phyloP scores from a whole-genome alignment of 2,329 filamentous ascomycete species.

The Claviceps sp. region DNA sequence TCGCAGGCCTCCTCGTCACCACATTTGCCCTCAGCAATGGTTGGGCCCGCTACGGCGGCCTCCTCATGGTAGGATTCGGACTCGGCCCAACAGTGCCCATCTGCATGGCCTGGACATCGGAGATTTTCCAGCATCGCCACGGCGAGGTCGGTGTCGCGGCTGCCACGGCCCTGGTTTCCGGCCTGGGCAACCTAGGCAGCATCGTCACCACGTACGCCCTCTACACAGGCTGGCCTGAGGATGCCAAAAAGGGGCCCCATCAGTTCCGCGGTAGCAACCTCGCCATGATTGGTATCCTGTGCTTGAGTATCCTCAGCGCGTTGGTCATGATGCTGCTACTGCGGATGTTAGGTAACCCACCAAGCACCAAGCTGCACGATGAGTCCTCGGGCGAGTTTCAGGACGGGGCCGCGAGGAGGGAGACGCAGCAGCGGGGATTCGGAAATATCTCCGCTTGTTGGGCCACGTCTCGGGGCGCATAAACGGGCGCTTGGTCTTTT shows the following conservation, averaged over 20 bases:
- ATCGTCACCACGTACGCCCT: constrained; percentile 81
- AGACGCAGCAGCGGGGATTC: constrained; percentile 45
- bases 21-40: constrained; percentile 59
- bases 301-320: constrained; percentile 61
- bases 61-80: constrained; percentile 83
- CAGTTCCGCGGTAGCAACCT: constrained; percentile 76
- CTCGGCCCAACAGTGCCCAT: constrained; percentile 84
- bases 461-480: constrained; percentile 19
- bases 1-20: constrained; percentile 64
- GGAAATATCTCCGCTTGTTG: constrained; percentile 24
- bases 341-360: constrained; percentile 40
- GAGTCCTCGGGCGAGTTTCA: constrained; percentile 33
- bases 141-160: constrained; percentile 85
- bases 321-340: constrained; percentile 55
- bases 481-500: constrained; percentile 5
- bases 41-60: constrained; percentile 77
- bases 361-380: constrained; percentile 31
- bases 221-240: constrained; percentile 74
- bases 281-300: constrained; percentile 77
- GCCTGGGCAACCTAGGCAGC: constrained; percentile 74
- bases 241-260: constrained; percentile 51
- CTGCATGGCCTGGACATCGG: constrained; percentile 86
- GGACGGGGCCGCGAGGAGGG: constrained; percentile 48
- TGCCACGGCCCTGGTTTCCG: constrained; percentile 73
- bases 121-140: constrained; percentile 81